phyloP scores from a whole-genome alignment of 129 eudicot species.

The Flaveria bidentis region DNA sequence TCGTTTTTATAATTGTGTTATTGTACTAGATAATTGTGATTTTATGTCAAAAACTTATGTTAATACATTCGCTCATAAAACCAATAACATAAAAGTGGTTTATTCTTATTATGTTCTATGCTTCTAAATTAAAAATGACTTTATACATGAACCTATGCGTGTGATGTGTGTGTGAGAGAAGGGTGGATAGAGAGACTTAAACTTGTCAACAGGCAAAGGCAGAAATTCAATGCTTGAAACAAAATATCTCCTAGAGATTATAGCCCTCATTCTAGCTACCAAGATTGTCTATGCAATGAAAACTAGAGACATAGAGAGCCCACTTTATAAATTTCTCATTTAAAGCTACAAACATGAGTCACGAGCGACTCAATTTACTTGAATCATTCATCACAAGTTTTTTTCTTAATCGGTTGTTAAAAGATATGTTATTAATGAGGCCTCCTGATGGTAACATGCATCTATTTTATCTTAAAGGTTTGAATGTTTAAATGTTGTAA shows the following conservation, averaged over 20 bases:
- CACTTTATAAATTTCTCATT: constrained; percentile 23
- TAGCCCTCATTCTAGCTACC: constrained; percentile 10
- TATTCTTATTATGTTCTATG: too few relatives aligned
- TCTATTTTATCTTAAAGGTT: too few relatives aligned
- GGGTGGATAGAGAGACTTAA: neutral
- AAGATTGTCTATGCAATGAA: constrained; percentile 25
- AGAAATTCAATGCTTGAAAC: constrained; percentile 17
- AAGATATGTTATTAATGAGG: neutral
- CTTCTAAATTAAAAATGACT: too few relatives aligned
- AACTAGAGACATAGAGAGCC: constrained; percentile 23
- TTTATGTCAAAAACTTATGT: too few relatives aligned
- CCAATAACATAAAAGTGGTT: too few relatives aligned
- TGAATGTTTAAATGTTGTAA: too few relatives aligned
- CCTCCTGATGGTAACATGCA: too few relatives aligned
- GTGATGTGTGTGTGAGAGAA: neutral
- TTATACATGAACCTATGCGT: too few relatives aligned
- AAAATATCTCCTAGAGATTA: constrained; percentile 13
- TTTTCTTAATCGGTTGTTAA: neutral
- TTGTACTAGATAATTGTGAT: too few relatives aligned
- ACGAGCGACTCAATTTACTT: neutral
- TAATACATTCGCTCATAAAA: too few relatives aligned
- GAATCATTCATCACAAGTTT: neutral
- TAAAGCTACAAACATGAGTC: constrained; percentile 2
- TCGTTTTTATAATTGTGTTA: too few relatives aligned
- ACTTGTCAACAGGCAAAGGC: neutral